Evolutionary conservation across 1,139 yeast species (phyloP), one percentile per base, ranked within the genome.

Genomic region (Candida sp.): DNA sequence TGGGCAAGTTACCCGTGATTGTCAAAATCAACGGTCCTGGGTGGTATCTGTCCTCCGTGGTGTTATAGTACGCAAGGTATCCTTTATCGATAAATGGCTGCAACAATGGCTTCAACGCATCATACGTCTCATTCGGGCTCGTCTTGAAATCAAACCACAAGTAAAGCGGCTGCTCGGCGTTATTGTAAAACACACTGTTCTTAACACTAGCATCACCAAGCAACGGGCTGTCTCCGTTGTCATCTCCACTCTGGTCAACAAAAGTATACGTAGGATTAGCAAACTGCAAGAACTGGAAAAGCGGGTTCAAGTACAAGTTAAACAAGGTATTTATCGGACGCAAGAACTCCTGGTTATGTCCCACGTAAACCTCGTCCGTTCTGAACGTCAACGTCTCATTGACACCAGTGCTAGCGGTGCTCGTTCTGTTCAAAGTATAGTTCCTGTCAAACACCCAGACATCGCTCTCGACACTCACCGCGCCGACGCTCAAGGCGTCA

Each of bases 391-490:
- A 58, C 12, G 66, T 54, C n/a, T 56, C 50, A 7, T 63, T 62
- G 38, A 50, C 50, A 41, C 7, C 54, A 3, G 68, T 59, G 23
- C 68, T 53, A 12, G 55, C 58, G 7, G 69, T 65, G 0, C 54
- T 56, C 7, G 72, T 66, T 30, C 70, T 60, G 34, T 60, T 61
- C 38, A 66, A 59, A 25, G 56, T 52, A 50, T 67, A 70, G 7
- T 62, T 64, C 9, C 65, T 54, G 3, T 74, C 69, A 47, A 77
- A 75, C 42, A 70, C 67, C 91, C 91, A 88, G 41, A 87, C 81
- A 63, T 88, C 96, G 26, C 89, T 88, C 65, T 88, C 94, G 7
- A 87, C 78, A 47, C 90, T 83, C 46, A 75, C 75, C 27, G 82
- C 78, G 1, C 93, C 94, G 30, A 70, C 66, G 11, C 76, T 69